phyloP scores from a whole-genome alignment of 345 rosid species.

The Eucalyptus tenuipes region DNA sequence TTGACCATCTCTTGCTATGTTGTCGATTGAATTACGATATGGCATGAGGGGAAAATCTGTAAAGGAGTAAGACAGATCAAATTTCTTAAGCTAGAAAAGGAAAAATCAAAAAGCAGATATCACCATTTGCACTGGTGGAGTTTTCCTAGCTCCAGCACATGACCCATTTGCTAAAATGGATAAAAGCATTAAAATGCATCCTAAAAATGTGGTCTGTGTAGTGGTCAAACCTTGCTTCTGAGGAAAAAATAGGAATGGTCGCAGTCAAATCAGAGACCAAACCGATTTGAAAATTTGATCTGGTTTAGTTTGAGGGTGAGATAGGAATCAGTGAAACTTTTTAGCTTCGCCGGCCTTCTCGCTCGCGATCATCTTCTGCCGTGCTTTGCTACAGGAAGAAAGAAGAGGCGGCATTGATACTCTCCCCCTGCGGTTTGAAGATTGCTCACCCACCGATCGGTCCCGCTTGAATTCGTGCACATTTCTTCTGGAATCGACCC shows the following conservation, averaged over 20 bases:
- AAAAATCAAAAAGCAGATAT: neutral
- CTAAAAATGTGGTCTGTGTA: no score
- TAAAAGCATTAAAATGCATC: neutral
- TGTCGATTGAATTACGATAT: neutral
- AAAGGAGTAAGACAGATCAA: neutral
- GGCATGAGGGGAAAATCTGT: neutral
- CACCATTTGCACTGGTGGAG: neutral
- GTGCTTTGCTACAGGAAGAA: no score
- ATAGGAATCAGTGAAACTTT: neutral
- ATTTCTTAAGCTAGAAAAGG: neutral
- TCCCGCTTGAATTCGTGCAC: no score
- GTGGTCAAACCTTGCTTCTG: neutral
- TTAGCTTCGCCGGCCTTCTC: no score
- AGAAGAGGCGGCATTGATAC: no score
- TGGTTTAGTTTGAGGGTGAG: neutral
- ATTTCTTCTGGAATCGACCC: no score
- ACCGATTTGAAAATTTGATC: neutral
- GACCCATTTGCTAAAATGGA: no score
- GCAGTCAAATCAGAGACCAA: neutral
- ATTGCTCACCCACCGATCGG: no score
- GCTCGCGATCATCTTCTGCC: no score
- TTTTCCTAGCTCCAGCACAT: neutral
- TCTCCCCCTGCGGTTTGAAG: no score
- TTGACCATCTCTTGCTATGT: neutral
- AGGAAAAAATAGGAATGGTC: neutral